Conservation (phyloP, 2,329 filamentous ascomycete genomes). For the Colletotrichum simmondsii region DNA sequence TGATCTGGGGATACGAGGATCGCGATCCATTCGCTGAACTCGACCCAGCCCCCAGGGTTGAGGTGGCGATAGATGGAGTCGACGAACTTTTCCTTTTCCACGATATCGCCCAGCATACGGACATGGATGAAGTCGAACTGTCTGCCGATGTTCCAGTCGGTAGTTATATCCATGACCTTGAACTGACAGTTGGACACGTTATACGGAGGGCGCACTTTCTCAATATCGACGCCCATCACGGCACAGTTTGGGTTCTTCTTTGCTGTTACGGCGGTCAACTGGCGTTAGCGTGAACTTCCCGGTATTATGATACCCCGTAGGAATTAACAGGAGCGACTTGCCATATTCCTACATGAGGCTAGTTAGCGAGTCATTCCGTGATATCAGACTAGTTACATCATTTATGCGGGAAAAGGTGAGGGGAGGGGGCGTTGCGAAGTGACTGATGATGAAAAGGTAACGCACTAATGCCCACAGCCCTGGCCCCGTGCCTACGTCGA, state of each 20-base stretch:
- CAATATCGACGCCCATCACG: conserved; percentile 45
- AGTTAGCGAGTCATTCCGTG: conserved; percentile 13
- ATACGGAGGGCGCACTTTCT: conserved; percentile 41
- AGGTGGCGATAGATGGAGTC: conserved; percentile 45
- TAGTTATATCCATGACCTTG: conserved; percentile 40
- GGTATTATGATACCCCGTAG: neutral
- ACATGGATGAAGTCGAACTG: conserved; percentile 46
- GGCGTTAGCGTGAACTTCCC: neutral
- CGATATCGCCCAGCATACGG: conserved; percentile 44
- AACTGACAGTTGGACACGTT: conserved; percentile 43
- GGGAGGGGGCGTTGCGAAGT: neutral
- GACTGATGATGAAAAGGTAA: neutral
- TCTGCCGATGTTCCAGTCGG: conserved; percentile 40
- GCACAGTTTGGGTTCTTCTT: conserved; percentile 39
- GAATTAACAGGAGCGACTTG: conserved; percentile 21
- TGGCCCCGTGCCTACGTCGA: conserved; percentile 44
- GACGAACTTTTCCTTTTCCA: conserved; percentile 40
- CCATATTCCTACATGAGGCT: conserved; percentile 37
- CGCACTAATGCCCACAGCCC: conserved; percentile 43
- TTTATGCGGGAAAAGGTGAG: neutral
- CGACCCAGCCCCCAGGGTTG: conserved; percentile 35
- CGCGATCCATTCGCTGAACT: conserved; percentile 48
- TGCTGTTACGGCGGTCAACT: conserved; percentile 28
- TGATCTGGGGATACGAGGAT: conserved; percentile 44
- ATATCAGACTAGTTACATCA: neutral